Evolutionary conservation across 129 eudicot genomes (phyloP), one percentile per base, ranked within the genome.

Genomic region (Scalesia atractyloides): DNA sequence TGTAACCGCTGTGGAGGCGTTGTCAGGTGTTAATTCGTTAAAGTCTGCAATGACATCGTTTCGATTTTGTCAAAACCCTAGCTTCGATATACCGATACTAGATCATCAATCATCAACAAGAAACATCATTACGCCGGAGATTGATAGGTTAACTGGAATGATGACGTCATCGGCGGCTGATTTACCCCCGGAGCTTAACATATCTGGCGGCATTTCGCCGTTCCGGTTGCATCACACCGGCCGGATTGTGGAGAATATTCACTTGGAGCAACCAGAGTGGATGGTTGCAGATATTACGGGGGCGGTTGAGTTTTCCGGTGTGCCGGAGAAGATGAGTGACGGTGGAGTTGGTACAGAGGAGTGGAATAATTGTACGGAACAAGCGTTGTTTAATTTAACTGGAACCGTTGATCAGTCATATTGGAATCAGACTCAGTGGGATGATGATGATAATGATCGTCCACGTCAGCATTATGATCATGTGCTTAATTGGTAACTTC

Each of bases 351-450:
- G 74, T 16, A 72, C 75, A 46, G 70, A 64, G 60, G 86, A 84
- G 62, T 79, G 84, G 90, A 65, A 63, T 24, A 73, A 57, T 8
- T 83, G 84, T 43, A 61, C 80, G 44, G 88, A 87, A 77, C 75
- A 84, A 58, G 83, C 71, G n/a, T 54, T 88, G 33, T 88, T 82
- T 81, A 90, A 88, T 85, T 78, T 88, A 18, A 77, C 87, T 5
- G 87, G 87, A 36, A 81, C 76, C 37, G 76, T 82, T 16, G 89
- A 84, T 85, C 90, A 81, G 46, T 66, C 90, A 0, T 88, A 88
- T 76, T 88, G 94, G 94, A 82, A 53, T 58, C 87, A 75, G 68
- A 56, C 84, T 44, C 87, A 88, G 34, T 88, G 94, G 94, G 51
- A 73, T 34, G 86, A 85, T 34, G 86, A 85, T 44, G 81, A 68